Conservation (phyloP, 2,329 filamentous ascomycete species). For the Chaetomium olivaceum region DNA sequence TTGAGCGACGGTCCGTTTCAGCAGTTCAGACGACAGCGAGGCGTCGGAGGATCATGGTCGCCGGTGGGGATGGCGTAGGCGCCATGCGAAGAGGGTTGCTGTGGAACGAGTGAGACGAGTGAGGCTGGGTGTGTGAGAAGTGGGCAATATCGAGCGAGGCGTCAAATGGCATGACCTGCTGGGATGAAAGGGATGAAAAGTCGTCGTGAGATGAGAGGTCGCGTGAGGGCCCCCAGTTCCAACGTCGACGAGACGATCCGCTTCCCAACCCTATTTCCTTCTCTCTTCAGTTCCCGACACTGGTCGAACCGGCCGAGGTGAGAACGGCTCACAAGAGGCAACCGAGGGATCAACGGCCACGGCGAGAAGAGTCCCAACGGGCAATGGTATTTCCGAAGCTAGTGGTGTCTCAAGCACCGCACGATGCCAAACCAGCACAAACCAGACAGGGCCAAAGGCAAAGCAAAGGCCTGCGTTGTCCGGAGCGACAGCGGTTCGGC, state of each 20-base stretch:
- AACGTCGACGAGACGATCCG: not conserved
- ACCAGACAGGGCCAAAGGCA: not conserved
- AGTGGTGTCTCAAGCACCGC: not conserved
- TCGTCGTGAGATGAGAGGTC: conserved; percentile 1
- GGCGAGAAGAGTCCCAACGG: not conserved
- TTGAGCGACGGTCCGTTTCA: conserved; percentile 23
- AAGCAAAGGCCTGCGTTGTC: conserved; percentile 21
- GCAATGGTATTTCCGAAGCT: not conserved
- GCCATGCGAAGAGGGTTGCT: conserved; percentile 21
- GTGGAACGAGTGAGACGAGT: not conserved
- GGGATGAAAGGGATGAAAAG: not conserved
- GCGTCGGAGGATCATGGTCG: conserved; percentile 23
- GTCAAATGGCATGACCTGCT: conserved; percentile 8
- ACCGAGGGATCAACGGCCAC: not conserved
- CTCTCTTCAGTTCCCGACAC: not conserved
- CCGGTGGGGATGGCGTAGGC: conserved; percentile 20
- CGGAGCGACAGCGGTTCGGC: conserved; percentile 23
- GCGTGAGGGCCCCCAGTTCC: not conserved
- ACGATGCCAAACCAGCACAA: conserved; percentile 2
- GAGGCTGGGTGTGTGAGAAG: not conserved
- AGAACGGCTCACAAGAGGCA: not conserved
- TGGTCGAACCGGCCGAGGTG: not conserved
- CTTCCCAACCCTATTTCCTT: not conserved
- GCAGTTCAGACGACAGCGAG: conserved; percentile 25
- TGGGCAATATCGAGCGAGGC: not conserved